Conservation (phyloP, 371 early-diverging fungal species). For the Mortierella sp. region DNA sequence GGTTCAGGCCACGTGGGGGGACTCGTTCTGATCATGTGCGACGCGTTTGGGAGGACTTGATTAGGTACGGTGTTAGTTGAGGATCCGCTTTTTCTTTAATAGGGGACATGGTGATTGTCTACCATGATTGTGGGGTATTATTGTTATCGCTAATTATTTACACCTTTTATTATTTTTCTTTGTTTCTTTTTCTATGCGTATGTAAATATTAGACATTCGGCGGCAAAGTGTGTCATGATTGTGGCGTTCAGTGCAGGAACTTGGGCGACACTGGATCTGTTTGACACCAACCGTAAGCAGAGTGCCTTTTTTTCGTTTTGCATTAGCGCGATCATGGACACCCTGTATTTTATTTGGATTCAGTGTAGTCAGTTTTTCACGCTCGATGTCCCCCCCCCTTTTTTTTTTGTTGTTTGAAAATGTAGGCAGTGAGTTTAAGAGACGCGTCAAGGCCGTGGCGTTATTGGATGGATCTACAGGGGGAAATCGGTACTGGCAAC, state of each 20-base stretch:
- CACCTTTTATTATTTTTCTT: not conserved
- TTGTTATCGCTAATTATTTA: not conserved
- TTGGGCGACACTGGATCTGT: conserved; percentile 21
- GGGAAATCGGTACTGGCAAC: not conserved
- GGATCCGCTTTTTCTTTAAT: too few species aligned
- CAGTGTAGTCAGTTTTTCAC: too few species aligned
- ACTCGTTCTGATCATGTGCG: conserved; percentile 32
- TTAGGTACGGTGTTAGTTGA: conserved; percentile 10
- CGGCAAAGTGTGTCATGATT: conserved; percentile 40
- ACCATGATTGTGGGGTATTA: not conserved
- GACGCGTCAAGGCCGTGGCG: conserved; percentile 30
- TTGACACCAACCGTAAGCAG: conserved; percentile 3
- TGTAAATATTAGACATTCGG: conserved; percentile 7
- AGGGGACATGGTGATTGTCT: too few species aligned
- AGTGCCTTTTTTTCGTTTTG: too few species aligned
- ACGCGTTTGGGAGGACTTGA: conserved; percentile 47
- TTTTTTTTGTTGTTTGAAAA: not conserved
- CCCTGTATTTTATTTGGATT: too few species aligned
- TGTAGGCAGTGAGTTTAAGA: conserved; percentile 25
- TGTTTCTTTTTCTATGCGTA: not conserved
- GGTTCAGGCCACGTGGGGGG: not conserved
- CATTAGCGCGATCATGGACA: too few species aligned
- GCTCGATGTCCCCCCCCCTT: too few species aligned
- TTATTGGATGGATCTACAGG: conserved; percentile 31
- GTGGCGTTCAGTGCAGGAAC: conserved; percentile 49